These are phyloP conservation scores for Aspergillus incahuasiensis DNA, from an alignment of 495 filamentous ascomycete genomes.

Conservation along the genomic window DNA sequence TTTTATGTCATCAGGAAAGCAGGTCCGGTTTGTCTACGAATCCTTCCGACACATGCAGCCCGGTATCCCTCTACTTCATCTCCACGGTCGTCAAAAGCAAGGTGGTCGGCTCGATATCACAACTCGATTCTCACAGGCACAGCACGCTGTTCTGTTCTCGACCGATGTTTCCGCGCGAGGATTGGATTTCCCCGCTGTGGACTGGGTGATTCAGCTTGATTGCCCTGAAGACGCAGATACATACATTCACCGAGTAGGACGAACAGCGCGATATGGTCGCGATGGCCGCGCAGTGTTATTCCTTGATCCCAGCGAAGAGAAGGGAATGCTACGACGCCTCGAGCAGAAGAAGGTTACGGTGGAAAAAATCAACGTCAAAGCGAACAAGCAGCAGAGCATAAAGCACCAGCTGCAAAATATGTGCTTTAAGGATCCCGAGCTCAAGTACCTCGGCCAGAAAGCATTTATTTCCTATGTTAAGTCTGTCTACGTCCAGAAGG, in stretches of 20 bases:
- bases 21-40: slow-evolving; percentile 94
- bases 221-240: slow-evolving; percentile 96
- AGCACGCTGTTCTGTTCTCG: slow-evolving; percentile 82
- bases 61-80: slow-evolving; percentile 89
- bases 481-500: slow-evolving; percentile 81
- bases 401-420: slow-evolving; percentile 80
- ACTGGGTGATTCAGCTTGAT: slow-evolving; percentile 95
- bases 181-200: slow-evolving; percentile 92
- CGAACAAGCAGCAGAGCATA: slow-evolving; percentile 86
- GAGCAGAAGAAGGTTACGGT: slow-evolving; percentile 86
- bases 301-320: slow-evolving; percentile 85
- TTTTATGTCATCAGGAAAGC: slow-evolving; percentile 91
- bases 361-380: slow-evolving; percentile 73
- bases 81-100: slow-evolving; percentile 94
- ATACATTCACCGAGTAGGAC: slow-evolving; percentile 94
- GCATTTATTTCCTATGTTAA: slow-evolving; percentile 86
- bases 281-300: slow-evolving; percentile 86
- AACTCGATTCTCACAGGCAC: slow-evolving; percentile 67
- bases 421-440: slow-evolving; percentile 89
- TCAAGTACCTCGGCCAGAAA: slow-evolving; percentile 95
- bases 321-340: slow-evolving; percentile 74
- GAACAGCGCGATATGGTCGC: slow-evolving; percentile 90
- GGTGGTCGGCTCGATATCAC: slow-evolving; percentile 81
- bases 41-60: slow-evolving; percentile 90
- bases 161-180: slow-evolving; percentile 93